Evolutionary conservation across 2,329 filamentous ascomycete species (phyloP).

Genomic region (Clonostachys chloroleuca): DNA sequence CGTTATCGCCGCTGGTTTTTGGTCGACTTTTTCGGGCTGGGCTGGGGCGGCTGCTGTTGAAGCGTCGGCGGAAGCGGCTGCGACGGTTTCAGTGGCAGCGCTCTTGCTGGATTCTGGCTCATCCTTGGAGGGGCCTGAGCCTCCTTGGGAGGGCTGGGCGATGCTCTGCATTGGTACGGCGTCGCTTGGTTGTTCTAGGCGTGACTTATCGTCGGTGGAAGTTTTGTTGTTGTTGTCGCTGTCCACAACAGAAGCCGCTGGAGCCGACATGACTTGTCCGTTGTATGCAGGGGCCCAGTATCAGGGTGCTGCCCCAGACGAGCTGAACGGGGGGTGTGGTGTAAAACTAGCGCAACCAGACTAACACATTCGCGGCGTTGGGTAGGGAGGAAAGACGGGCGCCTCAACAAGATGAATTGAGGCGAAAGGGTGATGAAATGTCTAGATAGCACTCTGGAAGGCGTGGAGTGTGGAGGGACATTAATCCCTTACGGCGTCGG

Average conservation of each 20-base stretch:
- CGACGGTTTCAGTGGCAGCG: slow-evolving; percentile 6
- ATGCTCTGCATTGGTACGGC: slow-evolving; percentile 30
- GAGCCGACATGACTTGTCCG: slow-evolving; percentile 16
- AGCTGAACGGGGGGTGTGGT: too few relatives aligned
- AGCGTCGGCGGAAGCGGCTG: slow-evolving; percentile 9
- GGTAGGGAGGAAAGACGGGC: too few relatives aligned
- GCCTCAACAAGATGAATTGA: too few relatives aligned
- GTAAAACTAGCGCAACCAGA: too few relatives aligned
- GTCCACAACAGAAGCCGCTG: slow-evolving; percentile 9
- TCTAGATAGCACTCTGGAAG: too few relatives aligned
- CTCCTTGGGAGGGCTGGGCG: slow-evolving; percentile 10
- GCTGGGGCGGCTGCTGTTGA: not conserved
- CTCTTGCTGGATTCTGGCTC: slow-evolving; percentile 4
- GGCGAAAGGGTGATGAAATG: too few relatives aligned
- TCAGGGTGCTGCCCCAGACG: too few relatives aligned
- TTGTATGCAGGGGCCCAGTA: too few relatives aligned
- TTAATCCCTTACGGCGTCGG: too few relatives aligned
- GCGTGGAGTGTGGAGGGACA: too few relatives aligned
- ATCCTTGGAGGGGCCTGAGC: slow-evolving; percentile 1
- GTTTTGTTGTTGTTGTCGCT: slow-evolving; percentile 8
- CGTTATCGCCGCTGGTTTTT: slow-evolving; percentile 5
- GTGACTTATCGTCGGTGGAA: slow-evolving; percentile 14
- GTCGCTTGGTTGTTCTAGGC: slow-evolving; percentile 25
- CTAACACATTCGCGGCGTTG: too few relatives aligned
- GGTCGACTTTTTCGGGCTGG: slow-evolving; percentile 6